phyloP scores from a whole-genome alignment of 2,329 filamentous ascomycete genomes.

The Botrytis sinoallii region DNA sequence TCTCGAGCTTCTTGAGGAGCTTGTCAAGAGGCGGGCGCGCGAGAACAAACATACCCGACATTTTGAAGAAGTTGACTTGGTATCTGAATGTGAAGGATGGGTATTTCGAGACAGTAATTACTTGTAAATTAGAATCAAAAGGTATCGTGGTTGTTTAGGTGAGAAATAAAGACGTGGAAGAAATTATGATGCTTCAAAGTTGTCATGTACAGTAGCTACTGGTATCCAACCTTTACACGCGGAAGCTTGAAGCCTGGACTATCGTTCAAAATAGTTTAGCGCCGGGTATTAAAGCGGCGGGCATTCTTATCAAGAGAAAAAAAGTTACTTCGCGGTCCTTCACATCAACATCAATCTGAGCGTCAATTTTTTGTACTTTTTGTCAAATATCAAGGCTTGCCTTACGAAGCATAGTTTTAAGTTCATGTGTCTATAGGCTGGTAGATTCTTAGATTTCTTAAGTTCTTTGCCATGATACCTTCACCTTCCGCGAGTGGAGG shows the following conservation, averaged over 20 bases:
- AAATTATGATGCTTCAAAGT: conserved; percentile 15
- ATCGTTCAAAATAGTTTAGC: conserved; percentile 17
- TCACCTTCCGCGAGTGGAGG: conserved; percentile 21
- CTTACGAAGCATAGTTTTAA: neutral
- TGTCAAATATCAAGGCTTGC: neutral
- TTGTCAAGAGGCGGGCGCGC: conserved; percentile 17
- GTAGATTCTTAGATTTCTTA: conserved; percentile 2
- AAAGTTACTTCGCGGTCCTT: conserved; percentile 18
- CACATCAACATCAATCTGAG: conserved; percentile 11
- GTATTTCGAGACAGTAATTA: neutral
- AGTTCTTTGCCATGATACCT: conserved; percentile 27
- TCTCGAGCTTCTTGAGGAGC: conserved; percentile 15
- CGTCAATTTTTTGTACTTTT: neutral
- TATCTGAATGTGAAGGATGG: neutral
- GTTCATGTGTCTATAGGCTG: neutral
- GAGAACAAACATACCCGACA: conserved; percentile 40
- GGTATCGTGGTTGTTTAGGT: neutral
- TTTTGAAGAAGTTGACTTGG: conserved; percentile 28
- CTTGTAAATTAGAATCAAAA: neutral
- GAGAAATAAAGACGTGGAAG: neutral
- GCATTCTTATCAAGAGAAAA: conserved; percentile 18
- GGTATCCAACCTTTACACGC: conserved; percentile 15
- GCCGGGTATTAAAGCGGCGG: conserved; percentile 13
- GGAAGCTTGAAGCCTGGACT: conserved; percentile 21
- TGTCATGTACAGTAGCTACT: conserved; percentile 11